Evolutionary conservation across 163 green algal species (phyloP), one percentile per base, ranked within the genome.

Genomic region (Chlorella variabilis): DNA sequence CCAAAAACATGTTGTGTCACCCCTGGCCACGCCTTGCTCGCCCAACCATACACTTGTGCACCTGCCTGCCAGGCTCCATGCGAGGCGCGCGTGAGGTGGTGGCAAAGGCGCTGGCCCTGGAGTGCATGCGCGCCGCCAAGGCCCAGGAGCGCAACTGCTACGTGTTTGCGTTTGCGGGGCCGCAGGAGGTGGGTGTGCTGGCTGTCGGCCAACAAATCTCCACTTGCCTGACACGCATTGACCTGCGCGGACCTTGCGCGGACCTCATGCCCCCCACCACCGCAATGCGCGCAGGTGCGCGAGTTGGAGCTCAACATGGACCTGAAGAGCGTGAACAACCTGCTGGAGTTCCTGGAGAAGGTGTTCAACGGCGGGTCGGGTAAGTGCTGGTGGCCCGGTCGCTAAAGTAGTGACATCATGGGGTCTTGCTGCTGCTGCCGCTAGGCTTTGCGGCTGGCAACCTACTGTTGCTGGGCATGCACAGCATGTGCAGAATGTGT

Each of bases 361-460:
- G 73, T 80, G 48, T 97, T 97, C 91, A 97, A 97, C 63, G 93
- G 93, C 39, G 93, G 93, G 67, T 91, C 82, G 20, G 75, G 75
- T 81, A 59, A 31, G 73, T 54, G 27, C 5, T 59, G 67, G 27
- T 41, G 17, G 36, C 38, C 4, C 20, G 2, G 5, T 11, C 13
- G 4, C 9, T 7, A 3, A 70, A 17, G 62, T 48, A 36, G 11
- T 20, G 62, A 20, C 6, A 33, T 70, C 5, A 4, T 49, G 34
- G 6, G 31, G 33, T 27, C 6, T 49, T 49, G 15, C 34, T 3
- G 51, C 15, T n/a, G 51, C n/a, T n/a, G n/a, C n/a, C n/a, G n/a
- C n/a, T n/a, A n/a, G n/a, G n/a, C n/a, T n/a, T n/a, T n/a, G n/a
- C n/a, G 51, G 20, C 51, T 62, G 15, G 51, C 51, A 54, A 54